Evolutionary conservation across 768 basidiomycete species (phyloP), one percentile per base, ranked within the genome.

Genomic region (Boletus vinaceobasis): DNA sequence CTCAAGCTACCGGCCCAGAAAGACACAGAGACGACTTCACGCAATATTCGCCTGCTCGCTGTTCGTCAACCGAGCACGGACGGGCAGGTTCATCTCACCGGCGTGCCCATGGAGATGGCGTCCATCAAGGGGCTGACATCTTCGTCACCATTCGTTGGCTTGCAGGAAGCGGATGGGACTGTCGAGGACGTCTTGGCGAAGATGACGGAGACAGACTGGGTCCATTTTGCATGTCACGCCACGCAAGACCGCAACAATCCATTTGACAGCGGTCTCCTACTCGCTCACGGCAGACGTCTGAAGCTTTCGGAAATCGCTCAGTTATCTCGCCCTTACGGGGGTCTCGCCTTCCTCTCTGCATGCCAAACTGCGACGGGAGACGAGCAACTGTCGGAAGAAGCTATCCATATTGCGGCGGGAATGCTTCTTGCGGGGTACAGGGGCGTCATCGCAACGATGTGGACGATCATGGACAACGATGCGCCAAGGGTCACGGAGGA

Each of bases 211-310:
- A 31, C 33, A 7, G 23, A 48, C 7, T 50, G 48, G 66, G 64
- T 66, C 2, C 73, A 73, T 52, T 58, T 74, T 39, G 68, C 68
- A 19, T 72, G 72, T 40, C 73, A 74, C 32, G 73, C 65, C 4
- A 29, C 37, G 7, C 65, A 70, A 40, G 55, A 62, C 27, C 7
- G 42, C 14, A 5, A 36, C 15, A 39, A 60, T 15, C 69, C 71
- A 4, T 43, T 62, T 17, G 46, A 65, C 19, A 66, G 61, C 26
- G 56, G 43, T 5, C 60, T 71, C 37, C 8, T 46, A 2, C 62
- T 68, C 19, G 50, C 35, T 2, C 3, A 44, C 13, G 3, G 36
- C 15, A 39, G 5, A 26, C 33, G 40, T 7, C 43, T 44, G 1
- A 29, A 29, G 19, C 32, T 48, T 17, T 19, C 38, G 2, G 44